Base-by-base conservation (phyloP, 2,329 filamentous ascomycete genomes). In the Aspergillus neotritici region DNA sequence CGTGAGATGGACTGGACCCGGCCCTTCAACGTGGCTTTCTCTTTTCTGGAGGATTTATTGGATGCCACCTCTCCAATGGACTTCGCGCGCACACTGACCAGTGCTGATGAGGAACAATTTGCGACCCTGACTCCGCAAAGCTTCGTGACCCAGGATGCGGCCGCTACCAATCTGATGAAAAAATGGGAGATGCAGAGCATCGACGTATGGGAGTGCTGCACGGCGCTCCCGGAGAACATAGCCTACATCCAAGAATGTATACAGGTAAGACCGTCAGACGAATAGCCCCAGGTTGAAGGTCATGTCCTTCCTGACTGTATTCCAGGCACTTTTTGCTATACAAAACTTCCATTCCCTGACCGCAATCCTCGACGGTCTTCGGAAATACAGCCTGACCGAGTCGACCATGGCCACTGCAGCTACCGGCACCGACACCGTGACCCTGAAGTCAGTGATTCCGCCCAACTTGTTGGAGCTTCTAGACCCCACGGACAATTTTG, bases 131-230 rank as follows among this genome's bases (percentile, higher is more conserved):
- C 56, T 4, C 46, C 44, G 4, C 45, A 58, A 33, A 51, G 43
- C 39, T 47, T 66, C 36, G 36, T 57, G 9, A 44, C 51, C 9
- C 46, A 61, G 5, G 57, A 60, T 14, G 36, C 48, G 2, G 34
- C 53, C 8, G 48, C 60, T 0, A 51, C 46, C 6, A 35, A 36
- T n/a, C 34, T 68, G 5, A 34, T 60, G 4, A 34, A 36, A 0
- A 52, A 58, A 34, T 69, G 66, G 66, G 53, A 60, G 30, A 36
- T 41, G 14, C 49, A 68, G 10, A 61, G 55, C 30, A 53, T 54
- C 4, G 58, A 60, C 1, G 60, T 64, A 1, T 67, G 64, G 58
- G 66, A 69, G 49, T 68, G 60, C 43, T 69, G 64, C 40, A 56
- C 53, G 2, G 65, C 62, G 9, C 46, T 67, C 30, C 64, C 65